Evolutionary conservation across 495 filamentous ascomycete genomes (phyloP), one percentile per base, ranked within the genome.

Genomic region (Daldinia vernicosa): DNA sequence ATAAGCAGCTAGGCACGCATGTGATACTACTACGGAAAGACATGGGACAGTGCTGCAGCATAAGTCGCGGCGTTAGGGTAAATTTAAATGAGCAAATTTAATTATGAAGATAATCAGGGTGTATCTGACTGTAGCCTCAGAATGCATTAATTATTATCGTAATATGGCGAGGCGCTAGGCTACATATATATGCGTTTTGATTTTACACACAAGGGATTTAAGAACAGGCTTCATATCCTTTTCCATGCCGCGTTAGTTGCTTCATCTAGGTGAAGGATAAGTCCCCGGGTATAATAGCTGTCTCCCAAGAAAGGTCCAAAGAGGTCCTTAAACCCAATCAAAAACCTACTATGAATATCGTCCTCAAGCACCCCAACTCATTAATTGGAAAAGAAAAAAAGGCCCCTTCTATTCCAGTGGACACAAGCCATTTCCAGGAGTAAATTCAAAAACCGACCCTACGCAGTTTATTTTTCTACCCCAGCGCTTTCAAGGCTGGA

Each of bases 401-500:
- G 3, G 40, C 3, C 40, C 17, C 55, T 12, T 32, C 8, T 51
- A 50, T 40, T 11, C 28, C 12, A 45, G 19, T 9, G 27, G 15
- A 39, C 17, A 17, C 28, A 9, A 7, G 33, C 14, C 17, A 53
- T 50, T 54, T 60, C 45, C 40, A 37, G 35, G 15, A 56, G 22
- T 52, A 61, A 60, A 35, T 17, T 45, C 40, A 17, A 45, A 45
- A 45, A 9, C 40, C 17, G 40, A n/a, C 17, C 40, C 17, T 35
- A 57, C 15, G 30, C 26, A 6, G 4, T 6, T n/a, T 2, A 1
- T 30, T 4, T 9, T 24, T 8, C 14, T 17, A 28, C 26, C 6
- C 17, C 3, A 60, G 50, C 45, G 6, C 15, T 26, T 28, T 74
- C 39, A 77, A 39, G 70, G 75, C 24, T 75, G 75, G 28, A 74